A percentile compares a stretch with the other conserved stretches of the same genome.
phyloP scores from a whole-genome alignment of 176 grass and related monocot genomes.

The Elaeis guineensis region DNA sequence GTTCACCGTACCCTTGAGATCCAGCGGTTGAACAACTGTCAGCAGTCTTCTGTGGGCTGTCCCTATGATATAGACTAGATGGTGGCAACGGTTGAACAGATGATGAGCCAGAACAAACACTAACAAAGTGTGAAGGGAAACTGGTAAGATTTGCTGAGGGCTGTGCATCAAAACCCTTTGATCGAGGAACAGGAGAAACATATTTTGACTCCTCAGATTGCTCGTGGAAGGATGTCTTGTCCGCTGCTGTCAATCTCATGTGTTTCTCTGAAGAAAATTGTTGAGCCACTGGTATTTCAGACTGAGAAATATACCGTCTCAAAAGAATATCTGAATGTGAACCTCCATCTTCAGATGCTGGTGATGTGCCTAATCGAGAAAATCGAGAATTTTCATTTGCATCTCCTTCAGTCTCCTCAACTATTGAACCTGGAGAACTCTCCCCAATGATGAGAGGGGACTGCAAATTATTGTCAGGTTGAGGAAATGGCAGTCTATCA shows the following conservation, averaged over 20 bases:
- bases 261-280: slow-evolving; percentile 35
- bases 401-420: slow-evolving; percentile 42
- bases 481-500: slow-evolving; percentile 84
- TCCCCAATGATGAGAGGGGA: slow-evolving; percentile 73
- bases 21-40: slow-evolving; percentile 35
- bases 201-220: slow-evolving; percentile 33
- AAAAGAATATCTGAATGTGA: slow-evolving; percentile 16
- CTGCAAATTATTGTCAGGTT: slow-evolving; percentile 73
- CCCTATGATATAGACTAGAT: slow-evolving; percentile 30
- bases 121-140: slow-evolving; percentile 17
- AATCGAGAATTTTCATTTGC: slow-evolving; percentile 38
- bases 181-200: slow-evolving; percentile 21
- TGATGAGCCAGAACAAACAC: slow-evolving; percentile 20
- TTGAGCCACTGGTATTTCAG: slow-evolving; percentile 19
- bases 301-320: slow-evolving; percentile 1
- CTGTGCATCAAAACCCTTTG: slow-evolving; percentile 6
- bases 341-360: slow-evolving; percentile 27
- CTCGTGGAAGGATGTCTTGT: slow-evolving; percentile 37
- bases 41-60: slow-evolving; percentile 27
- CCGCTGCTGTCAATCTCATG: slow-evolving; percentile 20
- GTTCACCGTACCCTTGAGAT: slow-evolving; percentile 33
- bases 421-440: slow-evolving; percentile 63
- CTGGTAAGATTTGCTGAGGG: slow-evolving; percentile 3
- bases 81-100: slow-evolving; percentile 27
- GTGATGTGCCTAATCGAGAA: slow-evolving; percentile 15